Evolutionary conservation across 2,329 filamentous ascomycete genomes (phyloP).

Genomic region (Pyricularia pennisetigena): DNA sequence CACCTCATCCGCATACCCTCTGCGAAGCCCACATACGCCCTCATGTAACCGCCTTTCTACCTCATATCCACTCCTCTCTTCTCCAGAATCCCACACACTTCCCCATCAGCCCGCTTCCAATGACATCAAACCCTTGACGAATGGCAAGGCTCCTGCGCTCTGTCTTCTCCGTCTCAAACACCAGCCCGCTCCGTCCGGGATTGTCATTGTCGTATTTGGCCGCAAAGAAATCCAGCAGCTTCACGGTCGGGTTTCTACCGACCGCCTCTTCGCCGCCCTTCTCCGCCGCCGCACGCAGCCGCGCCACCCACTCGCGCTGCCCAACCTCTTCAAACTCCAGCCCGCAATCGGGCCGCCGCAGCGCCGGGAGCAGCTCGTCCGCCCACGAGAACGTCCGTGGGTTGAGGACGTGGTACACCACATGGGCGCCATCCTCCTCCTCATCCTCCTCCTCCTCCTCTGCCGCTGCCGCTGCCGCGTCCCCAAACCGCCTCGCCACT

Average conservation of each 20-base stretch:
- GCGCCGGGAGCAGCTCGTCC: constrained; percentile 35
- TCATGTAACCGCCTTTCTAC: no score
- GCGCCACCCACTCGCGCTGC: constrained; percentile 30
- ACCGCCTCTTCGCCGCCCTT: constrained; percentile 1
- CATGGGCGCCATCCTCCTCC: constrained; percentile 5
- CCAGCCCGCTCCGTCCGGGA: constrained; percentile 23
- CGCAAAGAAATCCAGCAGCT: constrained; percentile 42
- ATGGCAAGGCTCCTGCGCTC: constrained; percentile 21
- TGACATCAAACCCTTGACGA: constrained; percentile 22
- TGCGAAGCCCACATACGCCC: no score
- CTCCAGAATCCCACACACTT: constrained; percentile 26
- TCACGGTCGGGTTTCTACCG: constrained; percentile 37
- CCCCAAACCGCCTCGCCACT: not conserved
- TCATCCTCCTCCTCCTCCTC: constrained; percentile 14
- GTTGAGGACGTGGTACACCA: constrained; percentile 37
- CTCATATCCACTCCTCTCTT: constrained; percentile 13
- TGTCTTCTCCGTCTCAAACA: constrained; percentile 26
- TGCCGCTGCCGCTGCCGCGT: constrained; percentile 5
- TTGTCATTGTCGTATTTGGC: constrained; percentile 32
- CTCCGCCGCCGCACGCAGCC: constrained; percentile 26
- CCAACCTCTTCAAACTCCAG: constrained; percentile 34
- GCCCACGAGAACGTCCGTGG: constrained; percentile 38
- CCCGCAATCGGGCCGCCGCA: constrained; percentile 25
- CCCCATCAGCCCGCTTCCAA: constrained; percentile 24
- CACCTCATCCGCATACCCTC: no score